Evolutionary conservation across 495 filamentous ascomycete genomes (phyloP).

Genomic region (Aspergillus avenaceus): DNA sequence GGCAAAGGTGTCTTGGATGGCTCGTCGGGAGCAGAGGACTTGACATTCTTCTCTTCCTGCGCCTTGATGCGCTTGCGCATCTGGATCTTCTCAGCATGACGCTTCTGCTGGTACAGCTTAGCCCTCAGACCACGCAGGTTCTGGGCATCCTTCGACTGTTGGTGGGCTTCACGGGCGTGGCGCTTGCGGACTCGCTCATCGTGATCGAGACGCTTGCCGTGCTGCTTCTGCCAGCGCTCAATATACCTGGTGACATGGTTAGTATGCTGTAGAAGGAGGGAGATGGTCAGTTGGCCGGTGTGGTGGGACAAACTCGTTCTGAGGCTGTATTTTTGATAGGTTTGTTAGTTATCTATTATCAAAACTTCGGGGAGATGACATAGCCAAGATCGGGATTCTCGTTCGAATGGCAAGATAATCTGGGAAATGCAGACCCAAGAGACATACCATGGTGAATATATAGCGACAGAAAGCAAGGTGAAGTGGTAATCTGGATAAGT

Average conservation of each 20-base stretch:
- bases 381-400: background rate
- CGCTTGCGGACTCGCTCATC: conserved; percentile 90
- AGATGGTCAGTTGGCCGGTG: conserved; percentile 8
- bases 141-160: conserved; percentile 80
- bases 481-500: background rate
- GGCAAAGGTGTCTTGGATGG: conserved; percentile 73
- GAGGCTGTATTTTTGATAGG: conserved; percentile 48
- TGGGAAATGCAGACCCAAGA: background rate
- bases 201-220: conserved; percentile 78
- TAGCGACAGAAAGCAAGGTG: background rate
- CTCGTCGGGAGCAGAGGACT: conserved; percentile 73
- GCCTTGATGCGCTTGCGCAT: conserved; percentile 95
- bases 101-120: conserved; percentile 92
- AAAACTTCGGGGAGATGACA: background rate
- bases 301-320: conserved; percentile 62
- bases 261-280: conserved; percentile 13
- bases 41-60: conserved; percentile 93
- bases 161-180: conserved; percentile 80
- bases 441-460: conserved; percentile 35
- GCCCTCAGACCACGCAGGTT: conserved; percentile 86
- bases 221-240: conserved; percentile 78
- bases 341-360: conserved; percentile 4
- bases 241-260: conserved; percentile 61
- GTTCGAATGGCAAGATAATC: background rate
- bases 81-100: conserved; percentile 97